Percentiles rank a stretch among this genome's conserved stretches.
phyloP scores from a whole-genome alignment of 192 early-diverging fungal genomes.

The Thoreauomyces humboldtii region DNA sequence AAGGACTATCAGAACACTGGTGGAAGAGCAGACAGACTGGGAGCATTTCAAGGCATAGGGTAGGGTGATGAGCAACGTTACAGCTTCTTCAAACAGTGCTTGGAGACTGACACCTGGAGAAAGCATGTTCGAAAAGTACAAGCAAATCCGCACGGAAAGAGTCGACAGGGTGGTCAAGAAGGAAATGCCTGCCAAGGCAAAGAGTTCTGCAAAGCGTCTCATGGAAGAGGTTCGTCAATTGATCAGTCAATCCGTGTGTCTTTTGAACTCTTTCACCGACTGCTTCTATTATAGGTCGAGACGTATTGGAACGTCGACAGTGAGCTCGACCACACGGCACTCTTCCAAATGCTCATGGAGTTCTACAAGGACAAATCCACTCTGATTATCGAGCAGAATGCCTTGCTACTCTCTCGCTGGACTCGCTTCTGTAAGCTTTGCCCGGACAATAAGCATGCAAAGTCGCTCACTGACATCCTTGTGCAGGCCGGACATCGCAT shows the following conservation, averaged over 20 bases:
- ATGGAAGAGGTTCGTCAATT: constrained; percentile 35
- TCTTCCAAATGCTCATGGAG: constrained; percentile 28
- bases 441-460: no score
- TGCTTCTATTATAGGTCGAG: constrained; percentile 28
- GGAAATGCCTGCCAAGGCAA: constrained; percentile 27
- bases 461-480: neutral
- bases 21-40: constrained; percentile 37
- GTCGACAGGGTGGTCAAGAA: constrained; percentile 36
- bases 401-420: constrained; percentile 50
- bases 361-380: constrained; percentile 40
- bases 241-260: neutral
- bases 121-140: constrained; percentile 45
- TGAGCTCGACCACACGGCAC: constrained; percentile 13
- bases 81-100: neutral
- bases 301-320: constrained; percentile 40
- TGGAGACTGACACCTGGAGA: no score
- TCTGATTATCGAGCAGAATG: constrained; percentile 35
- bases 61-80: no score
- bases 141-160: constrained; percentile 34
- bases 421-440: constrained; percentile 44
- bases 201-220: constrained; percentile 21
- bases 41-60: constrained; percentile 34
- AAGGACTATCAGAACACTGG: constrained; percentile 52
- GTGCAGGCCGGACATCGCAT: constrained; percentile 36
- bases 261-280: neutral